Conservation (phyloP, 2,329 filamentous ascomycete genomes). For the Fusarium xylarioides region DNA sequence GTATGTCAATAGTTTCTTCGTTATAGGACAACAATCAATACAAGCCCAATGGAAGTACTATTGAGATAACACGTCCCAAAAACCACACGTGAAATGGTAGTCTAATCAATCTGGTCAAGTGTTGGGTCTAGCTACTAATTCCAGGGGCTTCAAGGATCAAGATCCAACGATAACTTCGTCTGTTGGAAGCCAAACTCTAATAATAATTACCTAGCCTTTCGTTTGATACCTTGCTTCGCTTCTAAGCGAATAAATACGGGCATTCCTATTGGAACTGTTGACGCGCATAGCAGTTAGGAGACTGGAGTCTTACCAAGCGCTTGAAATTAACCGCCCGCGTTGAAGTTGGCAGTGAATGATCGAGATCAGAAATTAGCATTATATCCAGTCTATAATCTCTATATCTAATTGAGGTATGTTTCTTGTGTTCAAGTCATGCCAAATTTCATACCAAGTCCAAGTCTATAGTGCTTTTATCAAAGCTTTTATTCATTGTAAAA, state of each 20-base stretch:
- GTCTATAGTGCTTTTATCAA: not conserved
- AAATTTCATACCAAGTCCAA: not conserved
- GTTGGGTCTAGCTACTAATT: not conserved
- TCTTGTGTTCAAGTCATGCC: too few relatives aligned
- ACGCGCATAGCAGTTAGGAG: not conserved
- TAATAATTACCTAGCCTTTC: not conserved
- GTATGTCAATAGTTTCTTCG: not conserved
- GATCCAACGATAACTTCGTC: not conserved
- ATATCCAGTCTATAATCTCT: not conserved
- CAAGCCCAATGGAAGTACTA: rapidly evolving
- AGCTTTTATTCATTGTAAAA: not conserved
- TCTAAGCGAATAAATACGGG: not conserved
- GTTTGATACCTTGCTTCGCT: not conserved
- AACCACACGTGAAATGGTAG: not conserved
- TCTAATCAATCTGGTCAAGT: too few relatives aligned
- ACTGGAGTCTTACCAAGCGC: not conserved
- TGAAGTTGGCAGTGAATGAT: too few relatives aligned
- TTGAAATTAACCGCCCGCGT: not conserved
- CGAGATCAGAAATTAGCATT: too few relatives aligned
- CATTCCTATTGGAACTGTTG: not conserved
- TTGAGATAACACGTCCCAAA: rapidly evolving
- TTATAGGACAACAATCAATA: not conserved
- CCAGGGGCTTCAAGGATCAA: not conserved
- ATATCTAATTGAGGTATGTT: too few relatives aligned
- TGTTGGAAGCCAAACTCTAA: not conserved